Conservation (phyloP, 2,329 filamentous ascomycete species). For the Fusarium sp. region DNA sequence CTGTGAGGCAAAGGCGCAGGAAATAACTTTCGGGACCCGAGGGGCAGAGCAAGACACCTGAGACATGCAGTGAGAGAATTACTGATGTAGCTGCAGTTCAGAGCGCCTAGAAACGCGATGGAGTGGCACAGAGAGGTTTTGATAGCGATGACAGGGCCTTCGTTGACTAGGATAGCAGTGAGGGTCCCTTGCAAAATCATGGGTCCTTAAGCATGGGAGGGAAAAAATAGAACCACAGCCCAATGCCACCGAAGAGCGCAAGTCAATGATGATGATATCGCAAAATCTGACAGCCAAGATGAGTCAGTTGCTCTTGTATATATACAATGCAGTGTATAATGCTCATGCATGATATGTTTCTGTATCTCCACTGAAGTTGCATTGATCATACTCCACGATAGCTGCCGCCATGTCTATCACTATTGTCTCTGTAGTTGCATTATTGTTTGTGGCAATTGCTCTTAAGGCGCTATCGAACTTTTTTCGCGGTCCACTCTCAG, state of each 20-base stretch:
- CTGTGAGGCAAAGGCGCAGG: background rate
- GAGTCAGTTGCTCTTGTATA: no score
- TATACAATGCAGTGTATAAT: background rate
- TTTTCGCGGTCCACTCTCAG: background rate
- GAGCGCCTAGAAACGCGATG: background rate
- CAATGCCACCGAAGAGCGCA: background rate
- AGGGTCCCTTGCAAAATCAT: background rate
- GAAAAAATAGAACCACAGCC: background rate
- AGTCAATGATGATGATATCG: background rate
- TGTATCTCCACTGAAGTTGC: background rate
- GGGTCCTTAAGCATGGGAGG: background rate
- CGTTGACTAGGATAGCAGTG: background rate
- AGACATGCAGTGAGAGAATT: background rate
- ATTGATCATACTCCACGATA: background rate
- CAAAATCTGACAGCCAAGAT: no score
- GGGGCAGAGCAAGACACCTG: background rate
- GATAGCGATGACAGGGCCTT: background rate
- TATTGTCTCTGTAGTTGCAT: fast-evolving
- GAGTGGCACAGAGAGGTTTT: background rate
- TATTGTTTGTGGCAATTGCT: background rate
- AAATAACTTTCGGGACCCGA: background rate
- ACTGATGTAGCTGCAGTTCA: background rate
- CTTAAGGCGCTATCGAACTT: background rate
- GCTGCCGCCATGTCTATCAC: background rate
- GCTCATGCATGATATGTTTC: background rate